Conservation (phyloP, 768 basidiomycete species). For the Pleurotus cornucopiae region DNA sequence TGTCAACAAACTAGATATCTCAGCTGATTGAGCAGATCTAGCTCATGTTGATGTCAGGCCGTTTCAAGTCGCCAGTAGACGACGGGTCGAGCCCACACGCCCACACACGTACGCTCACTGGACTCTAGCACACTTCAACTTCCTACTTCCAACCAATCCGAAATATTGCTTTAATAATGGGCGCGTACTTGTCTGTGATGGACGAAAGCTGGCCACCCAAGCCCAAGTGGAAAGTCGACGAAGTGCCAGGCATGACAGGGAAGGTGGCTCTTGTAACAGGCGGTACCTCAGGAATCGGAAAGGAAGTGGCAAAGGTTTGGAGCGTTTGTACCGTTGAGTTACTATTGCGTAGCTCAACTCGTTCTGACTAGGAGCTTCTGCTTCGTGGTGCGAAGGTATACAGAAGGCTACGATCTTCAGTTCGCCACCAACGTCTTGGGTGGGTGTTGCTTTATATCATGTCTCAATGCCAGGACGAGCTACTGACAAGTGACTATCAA, state of each 20-base stretch:
- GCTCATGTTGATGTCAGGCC: not conserved
- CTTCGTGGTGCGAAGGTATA: not conserved
- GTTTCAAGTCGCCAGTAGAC: too few relatives aligned
- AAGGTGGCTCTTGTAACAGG: conserved; percentile 21
- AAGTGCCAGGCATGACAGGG: conserved; percentile 21
- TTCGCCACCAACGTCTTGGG: not conserved
- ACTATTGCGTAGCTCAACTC: not conserved
- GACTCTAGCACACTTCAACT: too few relatives aligned
- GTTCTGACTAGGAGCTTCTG: not conserved
- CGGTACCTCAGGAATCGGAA: conserved; percentile 15
- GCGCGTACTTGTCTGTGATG: too few relatives aligned
- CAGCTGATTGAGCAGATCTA: not conserved
- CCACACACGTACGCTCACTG: too few relatives aligned
- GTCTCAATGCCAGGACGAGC: conserved; percentile 13
- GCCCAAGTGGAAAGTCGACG: conserved; percentile 15
- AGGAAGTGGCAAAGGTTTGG: not conserved
- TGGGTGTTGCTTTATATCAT: conserved; percentile 19
- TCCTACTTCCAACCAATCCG: too few relatives aligned
- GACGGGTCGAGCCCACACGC: too few relatives aligned
- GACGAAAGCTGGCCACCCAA: not conserved
- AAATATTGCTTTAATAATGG: too few relatives aligned
- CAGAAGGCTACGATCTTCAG: not conserved
- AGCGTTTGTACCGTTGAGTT: not conserved
- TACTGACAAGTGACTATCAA: conserved; percentile 12
- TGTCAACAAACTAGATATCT: too few relatives aligned